A percentile compares a stretch with the other conserved stretches of the same genome.
Conservation (phyloP, 2,329 filamentous ascomycete species). For the Phyllosticta capitalensis region DNA sequence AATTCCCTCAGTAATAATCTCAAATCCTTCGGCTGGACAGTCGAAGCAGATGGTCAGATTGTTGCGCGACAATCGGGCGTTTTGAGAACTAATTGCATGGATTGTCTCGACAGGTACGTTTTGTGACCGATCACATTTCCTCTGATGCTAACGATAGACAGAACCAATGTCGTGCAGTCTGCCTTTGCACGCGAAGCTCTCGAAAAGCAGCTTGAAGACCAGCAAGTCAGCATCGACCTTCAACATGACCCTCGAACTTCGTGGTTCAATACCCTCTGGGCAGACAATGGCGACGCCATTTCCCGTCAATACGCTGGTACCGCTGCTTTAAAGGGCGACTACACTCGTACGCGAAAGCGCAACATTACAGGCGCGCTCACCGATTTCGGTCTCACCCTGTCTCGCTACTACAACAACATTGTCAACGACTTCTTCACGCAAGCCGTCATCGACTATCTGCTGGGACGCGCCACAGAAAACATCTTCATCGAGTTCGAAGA, state of each 20-base stretch:
- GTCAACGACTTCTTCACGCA: slow-evolving; percentile 98
- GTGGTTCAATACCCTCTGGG: slow-evolving; percentile 97
- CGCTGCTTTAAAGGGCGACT: slow-evolving; percentile 92
- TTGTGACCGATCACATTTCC: not conserved
- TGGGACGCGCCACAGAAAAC: slow-evolving; percentile 74
- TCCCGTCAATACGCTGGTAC: slow-evolving; percentile 95
- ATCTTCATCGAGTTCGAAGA: slow-evolving; percentile 93
- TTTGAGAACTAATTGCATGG: slow-evolving; percentile 96
- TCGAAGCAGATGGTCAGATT: slow-evolving; percentile 38
- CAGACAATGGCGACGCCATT: slow-evolving; percentile 93
- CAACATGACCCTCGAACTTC: slow-evolving; percentile 68
- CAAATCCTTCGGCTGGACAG: slow-evolving; percentile 61
- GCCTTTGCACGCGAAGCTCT: slow-evolving; percentile 78
- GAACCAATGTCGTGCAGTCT: slow-evolving; percentile 92
- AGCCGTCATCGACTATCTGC: slow-evolving; percentile 84
- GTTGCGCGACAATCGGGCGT: slow-evolving; percentile 57
- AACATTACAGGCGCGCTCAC: slow-evolving; percentile 87
- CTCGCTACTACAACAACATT: slow-evolving; percentile 73
- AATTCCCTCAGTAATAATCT: slow-evolving; percentile 59
- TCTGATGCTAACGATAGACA: slow-evolving; percentile 17
- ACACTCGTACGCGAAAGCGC: slow-evolving; percentile 80
- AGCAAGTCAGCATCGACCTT: slow-evolving; percentile 66
- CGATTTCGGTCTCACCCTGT: slow-evolving; percentile 81
- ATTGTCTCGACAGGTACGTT: slow-evolving; percentile 61
- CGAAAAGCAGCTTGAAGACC: slow-evolving; percentile 64